These are phyloP conservation scores for Cryptococcus sp. DNA, from an alignment of 1,284 basidiomycete genomes.

Conservation along the genomic window DNA sequence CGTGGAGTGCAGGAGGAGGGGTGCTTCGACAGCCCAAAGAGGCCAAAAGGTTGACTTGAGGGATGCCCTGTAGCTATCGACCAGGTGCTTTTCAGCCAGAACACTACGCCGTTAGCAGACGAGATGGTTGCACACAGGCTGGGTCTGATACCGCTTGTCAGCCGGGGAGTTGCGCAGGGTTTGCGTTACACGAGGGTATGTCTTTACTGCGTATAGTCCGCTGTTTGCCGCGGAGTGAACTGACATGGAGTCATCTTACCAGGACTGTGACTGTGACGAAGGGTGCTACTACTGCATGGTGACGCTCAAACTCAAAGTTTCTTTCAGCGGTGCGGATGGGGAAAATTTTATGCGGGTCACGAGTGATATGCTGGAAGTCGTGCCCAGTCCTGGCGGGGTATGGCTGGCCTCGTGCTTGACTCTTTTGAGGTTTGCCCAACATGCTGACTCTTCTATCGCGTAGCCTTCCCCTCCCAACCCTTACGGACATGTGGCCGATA, in stretches of 20 bases:
- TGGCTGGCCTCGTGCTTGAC: conserved; percentile 7
- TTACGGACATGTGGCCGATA: conserved; percentile 37
- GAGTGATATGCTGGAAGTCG: conserved; percentile 47
- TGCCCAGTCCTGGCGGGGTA: conserved; percentile 36
- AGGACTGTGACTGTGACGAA: conserved; percentile 52
- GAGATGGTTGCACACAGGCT: conserved; percentile 96
- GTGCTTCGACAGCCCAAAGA: neutral
- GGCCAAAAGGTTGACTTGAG: conserved; percentile 4
- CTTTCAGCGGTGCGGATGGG: conserved; percentile 24
- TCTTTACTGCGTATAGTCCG: neutral
- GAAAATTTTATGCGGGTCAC: conserved; percentile 43
- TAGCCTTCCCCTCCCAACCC: conserved; percentile 31
- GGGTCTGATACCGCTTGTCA: conserved; percentile 88
- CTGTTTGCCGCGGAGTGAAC: conserved; percentile 4
- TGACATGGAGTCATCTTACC: neutral
- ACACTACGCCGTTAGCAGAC: conserved; percentile 92
- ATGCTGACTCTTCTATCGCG: neutral
- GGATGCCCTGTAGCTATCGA: conserved; percentile 67
- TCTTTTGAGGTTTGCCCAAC: neutral
- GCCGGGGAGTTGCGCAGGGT: conserved; percentile 75
- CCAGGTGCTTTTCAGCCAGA: conserved; percentile 87
- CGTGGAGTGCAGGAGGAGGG: neutral
- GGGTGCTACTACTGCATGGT: conserved; percentile 52
- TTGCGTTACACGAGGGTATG: conserved; percentile 60
- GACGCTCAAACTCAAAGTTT: conserved; percentile 42